These are phyloP conservation scores for Cladophialophora immunda DNA, from an alignment of 2,329 filamentous ascomycete species.

Conservation along the genomic window DNA sequence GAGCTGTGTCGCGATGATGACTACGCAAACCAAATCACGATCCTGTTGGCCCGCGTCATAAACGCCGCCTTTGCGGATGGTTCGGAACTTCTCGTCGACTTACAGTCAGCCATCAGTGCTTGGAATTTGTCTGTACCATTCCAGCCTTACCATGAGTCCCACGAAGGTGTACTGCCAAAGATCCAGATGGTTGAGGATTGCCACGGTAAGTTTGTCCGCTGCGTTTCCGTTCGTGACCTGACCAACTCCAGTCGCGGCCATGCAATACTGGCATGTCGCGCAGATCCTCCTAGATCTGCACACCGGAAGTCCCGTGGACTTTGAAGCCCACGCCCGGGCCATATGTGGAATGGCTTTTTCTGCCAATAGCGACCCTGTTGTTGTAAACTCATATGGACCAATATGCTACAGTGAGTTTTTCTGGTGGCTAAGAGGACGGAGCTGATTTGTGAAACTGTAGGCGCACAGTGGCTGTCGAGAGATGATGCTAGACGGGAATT, in stretches of 20 bases:
- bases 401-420: constrained; percentile 55
- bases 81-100: constrained; percentile 14
- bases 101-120: constrained; percentile 38
- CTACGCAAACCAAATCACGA: constrained; percentile 53
- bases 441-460: constrained; percentile 3
- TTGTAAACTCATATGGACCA: constrained; percentile 60
- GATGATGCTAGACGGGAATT: constrained; percentile 22
- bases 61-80: constrained; percentile 48
- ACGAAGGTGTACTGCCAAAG: constrained; percentile 46
- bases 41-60: constrained; percentile 56
- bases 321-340: constrained; percentile 49
- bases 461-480: constrained; percentile 23
- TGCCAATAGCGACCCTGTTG: constrained; percentile 52
- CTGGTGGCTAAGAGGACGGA: not conserved
- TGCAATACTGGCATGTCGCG: constrained; percentile 55
- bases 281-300: constrained; percentile 45
- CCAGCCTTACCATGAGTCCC: constrained; percentile 42
- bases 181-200: constrained; percentile 54
- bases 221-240: not conserved
- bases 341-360: constrained; percentile 59
- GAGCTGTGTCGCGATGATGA: constrained; percentile 43
- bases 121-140: constrained; percentile 51
- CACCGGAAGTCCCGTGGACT: constrained; percentile 39
- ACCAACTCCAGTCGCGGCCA: constrained; percentile 48
- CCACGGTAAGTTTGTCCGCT: constrained; percentile 49